Base-by-base conservation (phyloP, 495 filamentous ascomycete species). In the Hypomontagnella submonticulosa region DNA sequence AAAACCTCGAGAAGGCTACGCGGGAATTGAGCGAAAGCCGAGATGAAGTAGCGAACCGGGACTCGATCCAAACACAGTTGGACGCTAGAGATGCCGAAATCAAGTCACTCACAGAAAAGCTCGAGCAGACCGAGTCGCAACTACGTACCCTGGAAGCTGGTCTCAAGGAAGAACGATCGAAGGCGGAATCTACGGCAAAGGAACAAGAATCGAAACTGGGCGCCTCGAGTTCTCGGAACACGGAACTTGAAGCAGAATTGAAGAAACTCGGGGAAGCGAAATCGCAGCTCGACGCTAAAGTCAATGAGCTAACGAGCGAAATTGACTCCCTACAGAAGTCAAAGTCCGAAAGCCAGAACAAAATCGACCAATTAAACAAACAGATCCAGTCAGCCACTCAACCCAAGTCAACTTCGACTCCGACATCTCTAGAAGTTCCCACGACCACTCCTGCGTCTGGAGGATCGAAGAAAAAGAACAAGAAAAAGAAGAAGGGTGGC, bases 401-500 rank as follows among this genome's bases (percentile, higher is more conserved):
- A 12, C 30, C 51, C 15, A 20, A n/a, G 3, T 33, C 67, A 6
- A 36, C 70, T 11, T 18, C 57, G 12, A 44, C 55, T n/a, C 27
- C 68, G 0, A 44, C 59, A 0, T 40, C 63, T 0, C 27, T 65
- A 16, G 41, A 54, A 11, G 55, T 63, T 20, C 53, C 73, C 8
- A 33, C 60, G 19, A 40, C 70, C 23, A 57, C 70, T 9, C 42
- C 77, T 16, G 42, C 70, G 9, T 18, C 71, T 0, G 64, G 69
- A n/a, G 76, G 71, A 4, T 75, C 76, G 15, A 92, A 89, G 74
- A 95, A 92, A 80, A 97, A 91, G 71, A 95, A 90, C 50, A 95
- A 94, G 74, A 97, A 94, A 82, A 96, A 95, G 83, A 96, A 92
- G 82, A 88, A 86, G 37, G 85, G 82, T 12, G 87, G 82, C 12